Conservation (phyloP, 177 flowering plant genomes). For the Vitis hybrid region DNA sequence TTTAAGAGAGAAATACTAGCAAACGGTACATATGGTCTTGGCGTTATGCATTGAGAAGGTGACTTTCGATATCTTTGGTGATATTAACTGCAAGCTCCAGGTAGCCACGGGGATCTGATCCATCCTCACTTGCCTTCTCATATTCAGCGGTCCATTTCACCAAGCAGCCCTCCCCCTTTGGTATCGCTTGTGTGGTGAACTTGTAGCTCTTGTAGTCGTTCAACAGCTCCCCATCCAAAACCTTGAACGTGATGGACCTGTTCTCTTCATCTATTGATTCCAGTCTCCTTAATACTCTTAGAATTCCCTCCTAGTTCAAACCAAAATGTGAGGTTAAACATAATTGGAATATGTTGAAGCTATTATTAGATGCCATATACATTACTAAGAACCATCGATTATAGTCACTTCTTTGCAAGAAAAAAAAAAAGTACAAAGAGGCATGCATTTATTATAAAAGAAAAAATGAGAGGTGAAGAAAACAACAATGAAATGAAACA, state of each 20-base stretch:
- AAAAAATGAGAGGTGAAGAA: no score
- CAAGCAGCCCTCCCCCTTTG: slow-evolving; percentile 4
- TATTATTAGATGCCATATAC: no score
- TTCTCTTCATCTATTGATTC: background rate
- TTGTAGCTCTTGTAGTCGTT: slow-evolving; percentile 2
- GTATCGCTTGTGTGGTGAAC: background rate
- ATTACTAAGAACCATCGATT: no score
- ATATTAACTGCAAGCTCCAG: background rate
- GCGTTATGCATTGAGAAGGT: no score
- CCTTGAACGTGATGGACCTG: background rate
- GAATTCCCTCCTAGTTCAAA: background rate
- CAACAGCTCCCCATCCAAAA: slow-evolving; percentile 3
- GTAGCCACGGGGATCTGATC: background rate
- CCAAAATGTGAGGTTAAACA: no score
- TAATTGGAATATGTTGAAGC: no score
- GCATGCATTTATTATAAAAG: no score
- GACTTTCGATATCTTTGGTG: background rate
- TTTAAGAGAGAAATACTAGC: no score
- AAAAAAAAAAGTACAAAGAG: no score
- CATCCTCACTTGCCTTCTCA: background rate
- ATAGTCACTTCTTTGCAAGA: no score
- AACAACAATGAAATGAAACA: no score
- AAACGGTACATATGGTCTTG: no score
- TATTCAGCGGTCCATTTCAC: slow-evolving; percentile 1
- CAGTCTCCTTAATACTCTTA: background rate